Conservation (phyloP, 306 rosid genomes). For the Ochetophila trinervis region DNA sequence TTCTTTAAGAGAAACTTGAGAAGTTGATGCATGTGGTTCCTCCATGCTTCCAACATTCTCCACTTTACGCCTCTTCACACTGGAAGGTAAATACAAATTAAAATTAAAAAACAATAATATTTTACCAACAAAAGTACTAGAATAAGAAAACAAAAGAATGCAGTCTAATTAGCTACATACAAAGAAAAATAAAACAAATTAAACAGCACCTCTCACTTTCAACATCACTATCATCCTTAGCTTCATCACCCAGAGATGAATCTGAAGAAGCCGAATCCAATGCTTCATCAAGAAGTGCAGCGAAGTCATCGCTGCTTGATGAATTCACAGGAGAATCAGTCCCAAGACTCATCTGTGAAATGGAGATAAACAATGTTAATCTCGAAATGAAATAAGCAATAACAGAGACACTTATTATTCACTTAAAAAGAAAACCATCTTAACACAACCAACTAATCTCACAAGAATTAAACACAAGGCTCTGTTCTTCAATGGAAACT, state of each 20-base stretch:
- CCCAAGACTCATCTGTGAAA: constrained; percentile 17
- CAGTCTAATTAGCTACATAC: not conserved
- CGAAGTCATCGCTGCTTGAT: constrained; percentile 17
- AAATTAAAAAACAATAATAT: not conserved
- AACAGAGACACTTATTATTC: too few species aligned
- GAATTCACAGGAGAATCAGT: constrained; percentile 12
- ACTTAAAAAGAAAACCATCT: too few species aligned
- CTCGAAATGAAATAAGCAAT: too few species aligned
- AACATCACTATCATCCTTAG: not conserved
- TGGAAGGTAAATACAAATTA: not conserved
- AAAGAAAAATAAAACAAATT: not conserved
- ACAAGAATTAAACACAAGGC: too few species aligned
- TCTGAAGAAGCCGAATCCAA: constrained; percentile 11
- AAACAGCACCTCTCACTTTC: constrained; percentile 8
- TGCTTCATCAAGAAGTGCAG: constrained; percentile 9
- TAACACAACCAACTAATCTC: too few species aligned
- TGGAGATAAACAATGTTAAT: too few species aligned
- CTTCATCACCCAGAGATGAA: not conserved
- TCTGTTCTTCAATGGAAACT: too few species aligned
- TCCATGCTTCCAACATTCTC: not conserved
- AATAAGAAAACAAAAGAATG: not conserved
- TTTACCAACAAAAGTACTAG: not conserved
- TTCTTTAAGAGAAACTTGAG: not conserved
- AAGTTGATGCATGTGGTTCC: constrained; percentile 1
- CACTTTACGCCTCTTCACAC: constrained; percentile 19